Evolutionary conservation across 1,284 basidiomycete species (phyloP), one percentile per base, ranked within the genome.

Genomic region (Moesziomyces antarcticus): DNA sequence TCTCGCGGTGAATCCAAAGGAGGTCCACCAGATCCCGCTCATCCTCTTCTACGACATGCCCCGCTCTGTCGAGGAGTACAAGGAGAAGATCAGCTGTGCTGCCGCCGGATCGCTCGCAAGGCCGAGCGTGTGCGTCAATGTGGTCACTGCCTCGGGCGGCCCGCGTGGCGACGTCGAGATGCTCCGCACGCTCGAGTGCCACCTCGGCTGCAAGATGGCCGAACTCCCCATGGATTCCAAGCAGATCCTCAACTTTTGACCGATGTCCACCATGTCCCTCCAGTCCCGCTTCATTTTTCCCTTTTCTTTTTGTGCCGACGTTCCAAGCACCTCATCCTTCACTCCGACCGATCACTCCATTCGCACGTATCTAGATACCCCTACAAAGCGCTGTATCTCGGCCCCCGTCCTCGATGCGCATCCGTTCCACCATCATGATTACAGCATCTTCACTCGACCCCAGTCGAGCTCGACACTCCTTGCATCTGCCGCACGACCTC

Each of bases 111-210:
- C 91, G 41, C 89, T 90, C 61, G 92, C 87, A 47, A 90, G 92
- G 60, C 90, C 93, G 55, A 93, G 93, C 52, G 93, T 97, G 44
- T 89, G 97, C 68, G 89, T 97, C 81, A 96, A 95, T 83, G 95
- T 97, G 80, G 94, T 97, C 63, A 97, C 95, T 62, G 94, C 94
- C 46, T 94, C 93, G 2, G 94, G 94, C 37, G 94, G 94, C 47
- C 73, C 75, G 13, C 51, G 76, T 14, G 79, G 78, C 22, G 94
- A 97, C 84, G 93, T 97, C 50, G 94, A 97, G 87, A 97, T 97
- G 94, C 87, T 97, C 73, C 89, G 94, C 81, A 94, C 92, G 77
- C 95, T 97, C 87, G 94, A 97, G 87, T 96, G 94, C 88, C 78
- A 79, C 30, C 61, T 80, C 20, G 76, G 78, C 8, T 79, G 75